These are phyloP conservation scores for Colletotrichum musicola DNA, from an alignment of 2,329 filamentous ascomycete species.

Conservation along the genomic window DNA sequence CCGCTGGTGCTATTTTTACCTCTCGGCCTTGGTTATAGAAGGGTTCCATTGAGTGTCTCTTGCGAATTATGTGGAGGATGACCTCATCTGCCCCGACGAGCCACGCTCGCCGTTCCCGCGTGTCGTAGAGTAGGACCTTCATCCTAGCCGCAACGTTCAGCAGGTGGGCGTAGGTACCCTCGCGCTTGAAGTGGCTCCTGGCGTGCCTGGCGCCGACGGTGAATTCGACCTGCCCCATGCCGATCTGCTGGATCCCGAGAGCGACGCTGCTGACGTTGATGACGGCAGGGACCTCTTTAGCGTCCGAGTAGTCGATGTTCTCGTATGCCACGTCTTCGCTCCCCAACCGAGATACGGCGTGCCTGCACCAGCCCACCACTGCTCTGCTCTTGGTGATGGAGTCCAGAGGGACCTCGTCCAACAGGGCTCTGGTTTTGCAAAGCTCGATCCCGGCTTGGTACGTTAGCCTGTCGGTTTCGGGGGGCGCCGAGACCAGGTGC, in stretches of 20 bases:
- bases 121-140: background rate
- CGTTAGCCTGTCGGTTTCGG: background rate
- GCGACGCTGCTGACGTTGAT: background rate
- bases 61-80: background rate
- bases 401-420: background rate
- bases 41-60: background rate
- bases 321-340: background rate
- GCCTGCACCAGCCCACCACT: background rate
- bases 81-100: background rate
- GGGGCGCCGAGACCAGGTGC: background rate
- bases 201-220: background rate
- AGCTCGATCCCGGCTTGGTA: background rate
- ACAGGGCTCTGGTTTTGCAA: background rate
- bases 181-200: background rate
- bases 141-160: background rate
- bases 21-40: background rate
- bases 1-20: background rate
- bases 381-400: background rate
- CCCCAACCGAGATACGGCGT: background rate
- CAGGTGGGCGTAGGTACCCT: background rate
- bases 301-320: background rate
- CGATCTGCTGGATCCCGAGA: background rate
- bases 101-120: background rate
- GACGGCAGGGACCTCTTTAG: background rate
- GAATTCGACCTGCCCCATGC: background rate